phyloP scores from a whole-genome alignment of 1,139 yeast genomes.

The Yamadazyma sp. region DNA sequence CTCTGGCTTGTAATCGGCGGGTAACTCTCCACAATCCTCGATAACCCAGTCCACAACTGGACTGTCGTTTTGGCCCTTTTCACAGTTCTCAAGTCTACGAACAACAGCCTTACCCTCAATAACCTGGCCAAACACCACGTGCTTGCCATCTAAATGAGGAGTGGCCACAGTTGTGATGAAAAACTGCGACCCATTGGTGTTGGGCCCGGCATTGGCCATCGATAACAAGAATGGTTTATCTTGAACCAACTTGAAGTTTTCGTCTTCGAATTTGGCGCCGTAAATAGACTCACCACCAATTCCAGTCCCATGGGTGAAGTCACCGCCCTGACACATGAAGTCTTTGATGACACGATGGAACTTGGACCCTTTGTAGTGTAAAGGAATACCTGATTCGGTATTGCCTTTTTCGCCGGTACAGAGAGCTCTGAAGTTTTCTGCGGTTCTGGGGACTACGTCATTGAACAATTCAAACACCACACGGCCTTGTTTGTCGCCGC shows the following conservation, averaged over 20 bases:
- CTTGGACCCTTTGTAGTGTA: constrained; percentile 72
- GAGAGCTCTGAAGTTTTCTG: constrained; percentile 87
- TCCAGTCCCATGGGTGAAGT: constrained; percentile 85
- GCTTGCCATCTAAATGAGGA: constrained; percentile 88
- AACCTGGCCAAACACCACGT: constrained; percentile 93
- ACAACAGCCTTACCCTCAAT: constrained; percentile 80
- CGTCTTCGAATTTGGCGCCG: constrained; percentile 95
- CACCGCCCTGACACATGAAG: constrained; percentile 97
- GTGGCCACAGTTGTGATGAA: constrained; percentile 80
- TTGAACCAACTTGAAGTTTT: constrained; percentile 74
- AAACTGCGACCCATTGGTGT: constrained; percentile 45
- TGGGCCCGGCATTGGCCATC: constrained; percentile 61
- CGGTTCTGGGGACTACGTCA: constrained; percentile 88
- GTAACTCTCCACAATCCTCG: constrained; percentile 76
- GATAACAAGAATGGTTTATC: constrained; percentile 84
- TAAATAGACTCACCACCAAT: constrained; percentile 95
- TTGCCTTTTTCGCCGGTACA: constrained; percentile 93
- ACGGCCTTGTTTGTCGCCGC: constrained; percentile 66
- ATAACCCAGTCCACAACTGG: constrained; percentile 69
- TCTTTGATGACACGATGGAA: constrained; percentile 92
- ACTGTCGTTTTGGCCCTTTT: constrained; percentile 61
- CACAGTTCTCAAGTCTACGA: constrained; percentile 69
- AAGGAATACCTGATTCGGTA: constrained; percentile 55
- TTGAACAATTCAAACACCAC: constrained; percentile 72
- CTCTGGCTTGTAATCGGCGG: constrained; percentile 53